Evolutionary conservation across 2,329 filamentous ascomycete genomes (phyloP), one percentile per base, ranked within the genome.

Genomic region (Verruconis gallopava): DNA sequence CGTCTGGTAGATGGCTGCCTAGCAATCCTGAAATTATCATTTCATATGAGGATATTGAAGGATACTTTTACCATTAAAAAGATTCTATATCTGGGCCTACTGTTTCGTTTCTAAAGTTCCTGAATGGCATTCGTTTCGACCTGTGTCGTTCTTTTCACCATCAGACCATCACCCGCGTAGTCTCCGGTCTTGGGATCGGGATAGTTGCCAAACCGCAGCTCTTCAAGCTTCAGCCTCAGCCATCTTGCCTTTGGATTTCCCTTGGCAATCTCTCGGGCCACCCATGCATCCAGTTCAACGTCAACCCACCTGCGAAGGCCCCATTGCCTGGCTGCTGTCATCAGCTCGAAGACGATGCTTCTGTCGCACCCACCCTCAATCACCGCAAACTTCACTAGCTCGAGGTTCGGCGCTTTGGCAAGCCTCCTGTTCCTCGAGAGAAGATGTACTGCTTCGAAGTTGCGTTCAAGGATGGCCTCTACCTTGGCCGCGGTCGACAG

Each of bases 401-500:
- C 47, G 11, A 58, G 21, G 4, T 28, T 43, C 2, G 56, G 52
- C 2, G 49, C 37, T 41, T 49, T 52, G 1, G 55, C 57, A 2
- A 60, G 48, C 1, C 55, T 48, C 6, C 55, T 48, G 22, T 56
- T 55, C 25, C 57, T 52, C 25, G 57, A 56, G 46, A 58, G 58
- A 0, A 58, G 46, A 36, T 58, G 53, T 4, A 60, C 55, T 4
- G 50, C 56, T n/a, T 53, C 55, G 1, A 57, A 48, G 20, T 55
- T 56, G 1, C 39, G 35, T 15, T 54, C 48, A 2, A 52, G 40
- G 11, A 60, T 51, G 1, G 57, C 56, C 17, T 53, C 48, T 6
- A 40, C 46, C 33, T 50, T 51, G 1, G 53, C 56, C n/a, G 51
- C 34, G 0, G 48, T 21, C 5, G 48, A 48, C 3, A 47, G 14